These are phyloP conservation scores for Syzygium grande DNA, from an alignment of 345 rosid species.

Conservation along the genomic window DNA sequence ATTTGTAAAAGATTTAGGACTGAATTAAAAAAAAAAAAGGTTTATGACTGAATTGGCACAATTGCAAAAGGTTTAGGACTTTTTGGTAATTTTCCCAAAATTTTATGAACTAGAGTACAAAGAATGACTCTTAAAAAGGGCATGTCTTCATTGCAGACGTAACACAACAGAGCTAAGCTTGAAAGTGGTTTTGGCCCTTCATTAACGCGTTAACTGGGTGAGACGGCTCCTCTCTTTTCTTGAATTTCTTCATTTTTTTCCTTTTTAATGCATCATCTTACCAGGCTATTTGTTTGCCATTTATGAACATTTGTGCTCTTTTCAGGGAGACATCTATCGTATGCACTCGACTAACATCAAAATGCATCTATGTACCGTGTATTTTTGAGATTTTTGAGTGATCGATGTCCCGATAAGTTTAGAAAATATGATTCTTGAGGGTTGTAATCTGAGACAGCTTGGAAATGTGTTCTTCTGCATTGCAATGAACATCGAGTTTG, in stretches of 20 bases:
- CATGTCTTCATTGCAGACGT: not conserved
- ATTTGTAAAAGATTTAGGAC: too few relatives aligned
- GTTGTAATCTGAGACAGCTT: too few relatives aligned
- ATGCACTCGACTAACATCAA: not conserved
- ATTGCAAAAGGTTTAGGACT: too few relatives aligned
- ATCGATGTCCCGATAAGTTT: not conserved
- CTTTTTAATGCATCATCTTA: not conserved
- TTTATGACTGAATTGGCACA: too few relatives aligned
- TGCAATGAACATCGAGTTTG: too few relatives aligned
- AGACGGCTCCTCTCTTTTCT: not conserved
- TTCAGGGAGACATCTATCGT: not conserved
- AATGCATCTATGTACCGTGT: not conserved
- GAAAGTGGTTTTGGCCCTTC: conserved; percentile 30
- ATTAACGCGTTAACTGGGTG: conserved; percentile 34
- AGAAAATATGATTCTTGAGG: too few relatives aligned
- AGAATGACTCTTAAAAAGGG: not conserved
- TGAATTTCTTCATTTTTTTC: not conserved
- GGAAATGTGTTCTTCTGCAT: too few relatives aligned
- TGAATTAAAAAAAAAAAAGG: too few relatives aligned
- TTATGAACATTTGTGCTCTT: too few relatives aligned
- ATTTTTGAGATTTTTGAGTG: not conserved
- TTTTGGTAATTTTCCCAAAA: too few relatives aligned
- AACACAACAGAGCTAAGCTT: conserved; percentile 2
- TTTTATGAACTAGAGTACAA: not conserved
- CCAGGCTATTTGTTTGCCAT: too few relatives aligned